Percentiles rank a stretch among this genome's conserved stretches.
Conservation (phyloP, 2,329 filamentous ascomycete genomes). For the Knoxdaviesia proteae region DNA sequence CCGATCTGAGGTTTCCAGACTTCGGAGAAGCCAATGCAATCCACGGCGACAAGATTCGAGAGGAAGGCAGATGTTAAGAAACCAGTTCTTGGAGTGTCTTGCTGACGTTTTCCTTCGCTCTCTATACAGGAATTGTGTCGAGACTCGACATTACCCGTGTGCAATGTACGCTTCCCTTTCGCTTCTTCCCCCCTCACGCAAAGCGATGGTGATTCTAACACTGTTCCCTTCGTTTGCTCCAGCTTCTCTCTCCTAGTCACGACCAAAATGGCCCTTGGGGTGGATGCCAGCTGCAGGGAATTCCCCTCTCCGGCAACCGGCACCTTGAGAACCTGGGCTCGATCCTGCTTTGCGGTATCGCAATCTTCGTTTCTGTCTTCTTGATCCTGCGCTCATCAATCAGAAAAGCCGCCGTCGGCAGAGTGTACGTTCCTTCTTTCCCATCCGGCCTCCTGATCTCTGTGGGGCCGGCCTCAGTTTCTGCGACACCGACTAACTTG, state of each 20-base stretch:
- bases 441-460: not conserved
- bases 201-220: no score
- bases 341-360: conserved; percentile 61
- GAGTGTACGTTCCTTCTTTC: conserved; percentile 39
- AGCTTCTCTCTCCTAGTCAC: conserved; percentile 45
- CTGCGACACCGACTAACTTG: conserved; percentile 3
- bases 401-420: conserved; percentile 83
- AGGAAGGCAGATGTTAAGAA: no score
- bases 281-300: conserved; percentile 59
- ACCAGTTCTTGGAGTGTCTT: no score
- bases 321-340: conserved; percentile 79
- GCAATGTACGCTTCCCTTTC: conserved; percentile 42
- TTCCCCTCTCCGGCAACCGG: conserved; percentile 42
- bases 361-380: conserved; percentile 45
- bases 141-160: conserved; percentile 64
- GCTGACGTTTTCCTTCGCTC: not conserved
- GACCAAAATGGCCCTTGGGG: conserved; percentile 38
- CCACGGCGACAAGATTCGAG: no score
- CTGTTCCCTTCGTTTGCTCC: not conserved
- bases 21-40: no score
- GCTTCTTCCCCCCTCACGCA: no score
- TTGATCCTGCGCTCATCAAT: conserved; percentile 64
- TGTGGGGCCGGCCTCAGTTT: conserved; percentile 1
- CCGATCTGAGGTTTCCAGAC: no score
- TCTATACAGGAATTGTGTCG: conserved; percentile 52